phyloP scores from a whole-genome alignment of 2,329 filamentous ascomycete species.

The Alternaria burnsii region DNA sequence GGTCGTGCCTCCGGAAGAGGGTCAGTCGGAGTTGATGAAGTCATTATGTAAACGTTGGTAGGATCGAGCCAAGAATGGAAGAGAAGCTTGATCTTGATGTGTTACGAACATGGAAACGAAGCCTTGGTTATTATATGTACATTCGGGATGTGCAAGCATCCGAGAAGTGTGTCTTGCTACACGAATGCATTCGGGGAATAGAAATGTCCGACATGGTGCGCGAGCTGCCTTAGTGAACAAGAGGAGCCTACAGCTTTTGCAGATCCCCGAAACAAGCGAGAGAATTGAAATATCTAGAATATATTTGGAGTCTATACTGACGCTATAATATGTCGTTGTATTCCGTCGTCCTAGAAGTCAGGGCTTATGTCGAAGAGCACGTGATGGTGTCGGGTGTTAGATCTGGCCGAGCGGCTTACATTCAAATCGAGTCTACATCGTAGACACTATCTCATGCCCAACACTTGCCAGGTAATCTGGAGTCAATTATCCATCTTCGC shows the following conservation, averaged over 20 bases:
- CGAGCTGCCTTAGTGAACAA: background rate
- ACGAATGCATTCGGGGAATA: slow-evolving; percentile 8
- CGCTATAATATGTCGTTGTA: background rate
- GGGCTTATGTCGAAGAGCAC: background rate
- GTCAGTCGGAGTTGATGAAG: background rate
- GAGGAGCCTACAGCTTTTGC: background rate
- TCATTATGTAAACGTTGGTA: background rate
- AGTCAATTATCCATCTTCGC: background rate
- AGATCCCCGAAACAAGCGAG: background rate
- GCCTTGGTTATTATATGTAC: background rate
- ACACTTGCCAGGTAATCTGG: background rate
- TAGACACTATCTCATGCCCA: background rate
- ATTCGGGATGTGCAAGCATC: background rate
- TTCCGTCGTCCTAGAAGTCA: background rate
- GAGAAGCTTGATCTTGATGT: background rate
- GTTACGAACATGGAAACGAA: background rate
- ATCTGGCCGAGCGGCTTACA: slow-evolving; percentile 7
- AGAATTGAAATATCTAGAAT: background rate
- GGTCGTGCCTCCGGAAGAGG: background rate
- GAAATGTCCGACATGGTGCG: slow-evolving; percentile 1
- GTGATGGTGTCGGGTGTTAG: slow-evolving; percentile 13
- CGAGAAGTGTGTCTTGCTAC: background rate
- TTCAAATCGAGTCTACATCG: background rate
- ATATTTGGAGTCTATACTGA: background rate
- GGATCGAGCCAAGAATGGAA: background rate